phyloP scores from a whole-genome alignment of 2,329 filamentous ascomycete genomes.

The Clarireedia sp. region DNA sequence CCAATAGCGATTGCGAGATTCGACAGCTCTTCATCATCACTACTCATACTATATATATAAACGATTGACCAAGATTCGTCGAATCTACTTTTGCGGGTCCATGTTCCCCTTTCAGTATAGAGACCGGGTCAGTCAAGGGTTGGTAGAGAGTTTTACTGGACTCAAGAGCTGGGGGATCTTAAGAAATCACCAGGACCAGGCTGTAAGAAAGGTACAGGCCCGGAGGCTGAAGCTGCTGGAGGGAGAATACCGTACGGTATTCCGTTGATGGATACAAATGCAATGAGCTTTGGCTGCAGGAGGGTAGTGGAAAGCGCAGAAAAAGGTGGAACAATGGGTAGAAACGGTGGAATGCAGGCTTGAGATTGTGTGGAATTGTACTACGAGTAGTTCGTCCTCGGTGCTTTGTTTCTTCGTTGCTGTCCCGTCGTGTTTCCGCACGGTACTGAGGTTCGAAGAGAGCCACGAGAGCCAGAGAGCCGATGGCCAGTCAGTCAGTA shows the following conservation, averaged over 20 bases:
- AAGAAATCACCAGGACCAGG: neutral
- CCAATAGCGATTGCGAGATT: slow-evolving; percentile 21
- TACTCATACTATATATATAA: slow-evolving; percentile 13
- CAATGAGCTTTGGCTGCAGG: neutral
- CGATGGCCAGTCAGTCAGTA: too few relatives aligned
- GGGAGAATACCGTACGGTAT: neutral
- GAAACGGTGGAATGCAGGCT: too few relatives aligned
- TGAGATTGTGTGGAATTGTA: too few relatives aligned
- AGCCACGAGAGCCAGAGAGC: too few relatives aligned
- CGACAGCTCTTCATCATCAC: slow-evolving; percentile 27
- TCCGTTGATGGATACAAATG: neutral
- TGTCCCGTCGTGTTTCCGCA: too few relatives aligned
- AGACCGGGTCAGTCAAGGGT: slow-evolving; percentile 3
- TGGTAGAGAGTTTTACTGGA: neutral
- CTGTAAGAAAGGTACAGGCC: neutral
- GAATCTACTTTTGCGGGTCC: slow-evolving; percentile 7
- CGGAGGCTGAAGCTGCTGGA: neutral
- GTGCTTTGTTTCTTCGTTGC: too few relatives aligned
- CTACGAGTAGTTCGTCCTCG: too few relatives aligned
- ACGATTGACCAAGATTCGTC: slow-evolving; percentile 6
- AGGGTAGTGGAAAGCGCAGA: too few relatives aligned
- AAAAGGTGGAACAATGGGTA: too few relatives aligned
- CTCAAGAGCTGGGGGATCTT: neutral
- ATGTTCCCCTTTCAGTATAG: slow-evolving; percentile 4
- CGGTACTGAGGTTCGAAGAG: too few relatives aligned